These are phyloP conservation scores for Raddia guianensis DNA, from an alignment of 176 grass and related monocot genomes.

Conservation along the genomic window DNA sequence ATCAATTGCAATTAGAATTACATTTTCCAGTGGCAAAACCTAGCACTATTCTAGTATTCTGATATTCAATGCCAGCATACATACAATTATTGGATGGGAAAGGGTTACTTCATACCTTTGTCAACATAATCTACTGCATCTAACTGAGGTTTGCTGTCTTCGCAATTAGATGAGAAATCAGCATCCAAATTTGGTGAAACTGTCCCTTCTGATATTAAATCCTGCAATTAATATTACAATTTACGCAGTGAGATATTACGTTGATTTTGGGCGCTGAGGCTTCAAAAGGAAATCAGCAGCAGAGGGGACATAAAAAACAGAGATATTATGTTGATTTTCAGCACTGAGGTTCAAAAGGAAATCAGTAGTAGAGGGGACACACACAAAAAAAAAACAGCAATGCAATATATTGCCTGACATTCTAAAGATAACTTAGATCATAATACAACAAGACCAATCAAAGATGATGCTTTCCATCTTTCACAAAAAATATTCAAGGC, in stretches of 20 bases:
- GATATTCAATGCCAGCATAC: constrained; percentile 1
- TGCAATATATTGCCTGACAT: background rate
- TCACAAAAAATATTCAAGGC: background rate
- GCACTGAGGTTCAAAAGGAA: background rate
- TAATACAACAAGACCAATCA: constrained; percentile 19
- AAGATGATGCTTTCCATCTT: background rate
- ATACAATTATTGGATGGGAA: constrained; percentile 13
- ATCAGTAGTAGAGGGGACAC: background rate
- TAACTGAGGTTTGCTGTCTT: constrained; percentile 53
- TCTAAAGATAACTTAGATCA: constrained; percentile 8
- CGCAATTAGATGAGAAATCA: constrained; percentile 56
- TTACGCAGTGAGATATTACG: constrained; percentile 21
- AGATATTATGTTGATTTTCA: background rate
- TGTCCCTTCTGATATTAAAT: constrained; percentile 54
- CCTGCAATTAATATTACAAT: constrained; percentile 44
- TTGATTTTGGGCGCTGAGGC: background rate
- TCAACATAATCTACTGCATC: constrained; percentile 48
- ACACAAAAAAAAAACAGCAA: background rate
- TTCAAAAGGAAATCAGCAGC: constrained; percentile 1
- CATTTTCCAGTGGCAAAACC: background rate
- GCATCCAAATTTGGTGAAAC: constrained; percentile 54
- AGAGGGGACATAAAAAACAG: background rate
- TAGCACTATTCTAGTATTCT: background rate
- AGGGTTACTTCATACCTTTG: constrained; percentile 48
- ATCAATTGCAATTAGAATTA: constrained; percentile 9